Evolutionary conservation across 2,329 filamentous ascomycete genomes (phyloP), one percentile per base, ranked within the genome.

Genomic region (Phoma herbarum): DNA sequence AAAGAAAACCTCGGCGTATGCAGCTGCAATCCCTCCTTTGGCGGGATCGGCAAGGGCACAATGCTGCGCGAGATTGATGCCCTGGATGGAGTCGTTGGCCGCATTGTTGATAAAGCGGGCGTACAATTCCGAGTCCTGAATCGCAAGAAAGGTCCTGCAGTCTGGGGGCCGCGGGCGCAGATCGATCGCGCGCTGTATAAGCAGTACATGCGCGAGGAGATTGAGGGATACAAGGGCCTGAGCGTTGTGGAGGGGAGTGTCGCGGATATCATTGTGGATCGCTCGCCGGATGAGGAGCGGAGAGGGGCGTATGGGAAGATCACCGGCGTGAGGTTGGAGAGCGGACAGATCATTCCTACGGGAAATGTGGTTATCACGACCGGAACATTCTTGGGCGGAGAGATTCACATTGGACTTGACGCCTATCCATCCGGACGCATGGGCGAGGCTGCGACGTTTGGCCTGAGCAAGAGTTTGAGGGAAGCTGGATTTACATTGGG

Each of bases 21-120:
- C 80, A 97, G 93, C 33, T 98, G 94, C 80, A 98, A 98, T 75
- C 94, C 94, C 1, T 96, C 92, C 64, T 96, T 99, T 73, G 95
- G 95, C 37, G 95, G 95, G n/a, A 98, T 99, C 68, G 95, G 95
- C 43, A 99, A 99, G 76, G 95, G 95, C 16, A 98, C 92, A 10
- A 97, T 99, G 82, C 82, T 99, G 49, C 89, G 94, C 41, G 95
- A 99, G 78, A 89, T 99, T 29, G 95, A 99, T 80, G 95, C 95
- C 0, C 83, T 99, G 59, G 95, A 98, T 72, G 95, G 95, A 0
- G 82, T 99, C 20, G 90, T 93, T 0, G 93, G 92, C 0, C 86
- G 92, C 33, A 89, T 97, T 22, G 92, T 97, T 59, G 95, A 99
- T 79, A 94, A 95, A 75, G 90, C 95, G 3, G 95, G 92, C 6